Evolutionary conservation across 495 filamentous ascomycete genomes (phyloP).

Genomic region (Aspergillus baeticus): DNA sequence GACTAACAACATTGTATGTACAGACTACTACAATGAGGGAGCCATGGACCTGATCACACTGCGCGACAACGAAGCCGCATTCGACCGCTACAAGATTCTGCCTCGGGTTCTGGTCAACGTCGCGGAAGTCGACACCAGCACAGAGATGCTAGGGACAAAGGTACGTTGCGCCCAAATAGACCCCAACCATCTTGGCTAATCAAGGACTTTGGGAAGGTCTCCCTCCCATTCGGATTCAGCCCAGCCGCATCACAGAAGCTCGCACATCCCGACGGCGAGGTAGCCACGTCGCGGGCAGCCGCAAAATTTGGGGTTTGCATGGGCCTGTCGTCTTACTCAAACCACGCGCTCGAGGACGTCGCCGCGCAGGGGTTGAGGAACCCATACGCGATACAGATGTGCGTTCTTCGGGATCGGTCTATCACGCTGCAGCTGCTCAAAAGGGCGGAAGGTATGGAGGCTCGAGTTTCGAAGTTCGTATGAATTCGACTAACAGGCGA

Average conservation of each 20-base stretch:
- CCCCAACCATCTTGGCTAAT: no score
- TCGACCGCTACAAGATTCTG: conserved; percentile 51
- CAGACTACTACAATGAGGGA: conserved; percentile 53
- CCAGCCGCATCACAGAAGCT: conserved; percentile 86
- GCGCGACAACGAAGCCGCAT: conserved; percentile 52
- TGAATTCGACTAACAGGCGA: neutral
- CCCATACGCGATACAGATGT: conserved; percentile 69
- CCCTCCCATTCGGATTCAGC: conserved; percentile 83
- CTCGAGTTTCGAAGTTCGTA: no score
- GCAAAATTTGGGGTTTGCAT: conserved; percentile 67
- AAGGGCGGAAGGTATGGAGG: conserved; percentile 68
- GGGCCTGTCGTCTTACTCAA: conserved; percentile 56
- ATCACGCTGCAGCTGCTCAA: conserved; percentile 83
- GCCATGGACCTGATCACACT: conserved; percentile 42
- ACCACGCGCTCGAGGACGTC: conserved; percentile 51
- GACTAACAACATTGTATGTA: no score
- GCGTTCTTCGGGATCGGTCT: conserved; percentile 86
- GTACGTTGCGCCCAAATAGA: conserved; percentile 51
- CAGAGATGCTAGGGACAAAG: conserved; percentile 43
- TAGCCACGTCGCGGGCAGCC: conserved; percentile 75
- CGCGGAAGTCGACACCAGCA: conserved; percentile 46
- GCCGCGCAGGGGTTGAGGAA: conserved; percentile 37
- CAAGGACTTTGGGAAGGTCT: conserved; percentile 28
- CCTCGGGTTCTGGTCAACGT: conserved; percentile 57
- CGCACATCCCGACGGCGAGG: conserved; percentile 81